Evolutionary conservation across 805 yeast genomes (phyloP), one percentile per base, ranked within the genome.

Genomic region (Komagataella phaffii): DNA sequence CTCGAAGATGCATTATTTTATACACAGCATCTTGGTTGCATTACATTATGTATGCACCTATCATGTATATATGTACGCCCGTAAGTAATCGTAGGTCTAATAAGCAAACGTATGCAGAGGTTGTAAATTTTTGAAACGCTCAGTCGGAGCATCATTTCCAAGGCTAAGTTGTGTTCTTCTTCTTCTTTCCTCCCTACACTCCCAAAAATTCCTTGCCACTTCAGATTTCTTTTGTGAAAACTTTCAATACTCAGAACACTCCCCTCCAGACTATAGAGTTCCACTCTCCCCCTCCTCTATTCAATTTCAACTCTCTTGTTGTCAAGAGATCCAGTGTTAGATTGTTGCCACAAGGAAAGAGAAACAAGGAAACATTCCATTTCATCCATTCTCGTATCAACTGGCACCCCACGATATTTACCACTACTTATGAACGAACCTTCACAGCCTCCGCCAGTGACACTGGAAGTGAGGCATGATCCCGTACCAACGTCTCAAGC

Each of bases 71-170:
- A 30, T 30, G 14, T 30, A 8, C 40, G 40, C 40, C 40, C 10
- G 14, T 10, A 30, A 14, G 40, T 14, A 30, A 30, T 30, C 40
- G 40, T 30, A 8, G 14, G 40, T 30, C 17, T 7, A 36, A 14
- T 12, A n/a, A 44, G 45, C 17, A 21, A 18, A 24, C 23, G 48
- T n/a, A 17, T 23, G 24, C 19, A 45, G 17, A 48, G 51, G 17
- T 50, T 50, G 18, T 50, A 47, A 48, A 45, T 36, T 10, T 48
- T 51, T 19, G 45, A 44, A 17, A 51, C 24, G 23, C 48, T 48
- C 23, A 48, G 48, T 19, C 51, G 44, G 30, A 51, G 23, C 5
- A 50, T 17, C 7, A 43, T 18, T 24, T 24, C 24, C 4, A 18
- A 23, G n/a, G 19, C 44, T 18, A 23, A 23, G 24, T 45, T 17